Evolutionary conservation across 768 basidiomycete genomes (phyloP).

Genomic region (Lentinula guzmanii): DNA sequence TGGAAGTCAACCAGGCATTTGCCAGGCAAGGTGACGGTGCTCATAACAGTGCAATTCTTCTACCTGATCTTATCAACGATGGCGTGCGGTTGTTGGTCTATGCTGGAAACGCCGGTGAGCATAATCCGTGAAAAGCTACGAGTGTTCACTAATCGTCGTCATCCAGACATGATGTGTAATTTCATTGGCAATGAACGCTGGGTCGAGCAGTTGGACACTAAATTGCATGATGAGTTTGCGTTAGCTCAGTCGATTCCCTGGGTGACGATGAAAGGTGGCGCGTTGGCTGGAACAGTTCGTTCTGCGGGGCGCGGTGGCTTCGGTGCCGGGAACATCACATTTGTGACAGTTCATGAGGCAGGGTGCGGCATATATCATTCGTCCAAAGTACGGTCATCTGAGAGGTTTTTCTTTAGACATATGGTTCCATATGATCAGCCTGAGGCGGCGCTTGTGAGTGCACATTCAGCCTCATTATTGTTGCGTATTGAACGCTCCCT

Average conservation of each 20-base stretch:
- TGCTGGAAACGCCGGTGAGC: conserved; percentile 72
- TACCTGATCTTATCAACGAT: conserved; percentile 76
- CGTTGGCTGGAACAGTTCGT: conserved; percentile 61
- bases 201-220: conserved; percentile 57
- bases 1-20: conserved; percentile 79
- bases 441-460: conserved; percentile 69
- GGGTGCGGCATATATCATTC: conserved; percentile 45
- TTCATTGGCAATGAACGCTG: conserved; percentile 78
- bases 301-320: conserved; percentile 58
- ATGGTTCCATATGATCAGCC: conserved; percentile 93
- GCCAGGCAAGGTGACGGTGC: conserved; percentile 77
- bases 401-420: conserved; percentile 41
- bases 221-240: conserved; percentile 58
- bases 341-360: conserved; percentile 71
- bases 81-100: conserved; percentile 86
- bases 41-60: conserved; percentile 72
- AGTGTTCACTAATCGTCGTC: not conserved
- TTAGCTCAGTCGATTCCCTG: conserved; percentile 46
- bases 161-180: conserved; percentile 82
- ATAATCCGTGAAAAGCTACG: conserved; percentile 14
- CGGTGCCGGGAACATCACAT: conserved; percentile 81
- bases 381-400: not conserved
- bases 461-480: not conserved
- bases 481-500: not conserved
- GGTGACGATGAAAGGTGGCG: conserved; percentile 45